Conservation (phyloP, 768 basidiomycete genomes). For the Mycena olivaceomarginata region DNA sequence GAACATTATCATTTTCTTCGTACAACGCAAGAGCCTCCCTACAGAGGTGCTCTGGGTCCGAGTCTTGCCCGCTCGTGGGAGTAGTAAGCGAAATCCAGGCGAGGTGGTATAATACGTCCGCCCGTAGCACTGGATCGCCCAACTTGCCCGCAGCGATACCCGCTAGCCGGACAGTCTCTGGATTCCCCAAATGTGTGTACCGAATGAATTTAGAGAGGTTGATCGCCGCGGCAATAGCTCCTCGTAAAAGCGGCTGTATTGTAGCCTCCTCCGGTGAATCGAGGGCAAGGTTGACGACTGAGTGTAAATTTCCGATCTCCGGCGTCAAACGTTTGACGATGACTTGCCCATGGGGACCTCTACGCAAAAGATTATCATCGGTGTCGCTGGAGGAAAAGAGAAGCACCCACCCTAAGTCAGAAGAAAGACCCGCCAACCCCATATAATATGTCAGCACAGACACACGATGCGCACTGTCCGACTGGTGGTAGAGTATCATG, state of each 20-base stretch:
- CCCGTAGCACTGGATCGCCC: conserved; percentile 32
- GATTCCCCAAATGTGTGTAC: conserved; percentile 44
- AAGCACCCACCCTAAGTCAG: conserved; percentile 39
- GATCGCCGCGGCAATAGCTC: conserved; percentile 41
- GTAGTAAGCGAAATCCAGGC: conserved; percentile 25
- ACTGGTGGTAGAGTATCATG: conserved; percentile 41
- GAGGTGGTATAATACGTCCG: conserved; percentile 42
- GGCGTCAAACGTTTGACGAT: conserved; percentile 43
- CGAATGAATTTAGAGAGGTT: conserved; percentile 45
- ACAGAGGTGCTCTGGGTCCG: conserved; percentile 40
- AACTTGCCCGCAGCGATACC: conserved; percentile 32
- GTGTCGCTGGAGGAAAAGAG: not conserved
- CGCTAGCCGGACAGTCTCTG: conserved; percentile 38
- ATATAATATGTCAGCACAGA: conserved; percentile 46
- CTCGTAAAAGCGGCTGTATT: conserved; percentile 38
- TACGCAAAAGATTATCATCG: conserved; percentile 11
- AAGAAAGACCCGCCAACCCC: conserved; percentile 39
- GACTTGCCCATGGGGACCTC: conserved; percentile 43
- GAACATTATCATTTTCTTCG: conserved; percentile 32
- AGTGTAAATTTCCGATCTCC: conserved; percentile 43
- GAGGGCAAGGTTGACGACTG: conserved; percentile 40
- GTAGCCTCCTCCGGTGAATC: conserved; percentile 28
- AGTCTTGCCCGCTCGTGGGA: conserved; percentile 1
- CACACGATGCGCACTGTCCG: conserved; percentile 30
- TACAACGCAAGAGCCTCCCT: conserved; percentile 42